These are phyloP conservation scores for Lachnellula arida DNA, from an alignment of 2,329 filamentous ascomycete genomes.

Conservation along the genomic window DNA sequence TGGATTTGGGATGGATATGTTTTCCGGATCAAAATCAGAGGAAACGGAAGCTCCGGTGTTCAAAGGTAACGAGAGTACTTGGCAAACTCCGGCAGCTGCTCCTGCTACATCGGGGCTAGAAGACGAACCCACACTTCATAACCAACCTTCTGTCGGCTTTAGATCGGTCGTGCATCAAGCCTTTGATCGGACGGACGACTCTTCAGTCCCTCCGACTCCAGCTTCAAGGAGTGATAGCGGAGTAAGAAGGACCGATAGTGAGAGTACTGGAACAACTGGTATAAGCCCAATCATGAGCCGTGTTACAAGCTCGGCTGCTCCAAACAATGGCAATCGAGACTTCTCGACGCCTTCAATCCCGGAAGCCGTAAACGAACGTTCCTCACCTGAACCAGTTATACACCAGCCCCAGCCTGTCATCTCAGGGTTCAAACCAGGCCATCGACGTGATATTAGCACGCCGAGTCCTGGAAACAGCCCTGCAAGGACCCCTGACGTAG, in stretches of 20 bases:
- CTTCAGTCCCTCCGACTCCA: constrained; percentile 45
- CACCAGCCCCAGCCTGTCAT: constrained; percentile 7
- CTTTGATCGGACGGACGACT: constrained; percentile 54
- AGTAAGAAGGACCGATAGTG: constrained; percentile 55
- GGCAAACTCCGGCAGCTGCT: neutral
- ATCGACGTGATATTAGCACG: constrained; percentile 53
- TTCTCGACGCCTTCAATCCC: constrained; percentile 47
- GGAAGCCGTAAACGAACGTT: constrained; percentile 42
- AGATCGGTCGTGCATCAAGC: constrained; percentile 59
- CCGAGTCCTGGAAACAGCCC: constrained; percentile 57
- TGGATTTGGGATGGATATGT: constrained; percentile 55
- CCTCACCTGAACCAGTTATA: constrained; percentile 7
- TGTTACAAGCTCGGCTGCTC: constrained; percentile 40
- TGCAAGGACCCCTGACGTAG: constrained; percentile 52
- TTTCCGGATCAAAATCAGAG: constrained; percentile 33
- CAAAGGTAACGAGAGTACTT: constrained; percentile 8
- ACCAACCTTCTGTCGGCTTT: constrained; percentile 51
- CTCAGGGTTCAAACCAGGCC: constrained; percentile 45
- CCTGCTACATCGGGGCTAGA: neutral
- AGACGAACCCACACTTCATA: constrained; percentile 36
- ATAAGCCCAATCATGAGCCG: constrained; percentile 62
- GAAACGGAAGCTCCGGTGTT: constrained; percentile 1
- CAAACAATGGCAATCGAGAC: constrained; percentile 32
- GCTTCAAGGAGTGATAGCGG: constrained; percentile 43
- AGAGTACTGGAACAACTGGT: constrained; percentile 44